These are phyloP conservation scores for Entoloma clypeatum DNA, from an alignment of 1,284 basidiomycete genomes.

Conservation along the genomic window DNA sequence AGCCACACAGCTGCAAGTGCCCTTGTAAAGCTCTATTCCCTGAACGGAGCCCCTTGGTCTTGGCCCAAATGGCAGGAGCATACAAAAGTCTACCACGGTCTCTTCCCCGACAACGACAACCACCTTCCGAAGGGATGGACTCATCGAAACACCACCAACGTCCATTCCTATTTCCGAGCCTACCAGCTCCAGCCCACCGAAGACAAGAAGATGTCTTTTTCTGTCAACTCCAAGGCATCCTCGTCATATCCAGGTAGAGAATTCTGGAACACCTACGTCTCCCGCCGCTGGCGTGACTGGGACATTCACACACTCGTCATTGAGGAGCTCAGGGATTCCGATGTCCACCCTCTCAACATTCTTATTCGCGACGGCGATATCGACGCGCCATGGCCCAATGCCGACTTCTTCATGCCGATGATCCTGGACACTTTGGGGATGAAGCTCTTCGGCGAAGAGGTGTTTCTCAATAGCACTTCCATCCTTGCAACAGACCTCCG, in stretches of 20 bases:
- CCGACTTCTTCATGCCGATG: slow-evolving; percentile 14
- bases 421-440: slow-evolving; percentile 1
- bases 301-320: slow-evolving; percentile 21
- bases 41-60: slow-evolving; percentile 20
- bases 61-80: slow-evolving; percentile 20
- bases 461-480: neutral
- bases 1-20: slow-evolving; percentile 16
- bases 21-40: slow-evolving; percentile 15
- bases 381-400: slow-evolving; percentile 15
- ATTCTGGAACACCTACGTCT: slow-evolving; percentile 18
- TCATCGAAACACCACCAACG: slow-evolving; percentile 6
- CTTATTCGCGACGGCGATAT: slow-evolving; percentile 2
- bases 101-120: slow-evolving; percentile 20
- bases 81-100: slow-evolving; percentile 19
- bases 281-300: slow-evolving; percentile 16
- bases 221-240: slow-evolving; percentile 5
- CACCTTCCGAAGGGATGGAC: slow-evolving; percentile 19
- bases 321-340: slow-evolving; percentile 10
- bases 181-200: slow-evolving; percentile 9
- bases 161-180: slow-evolving; percentile 17
- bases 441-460: slow-evolving; percentile 11
- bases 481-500: neutral
- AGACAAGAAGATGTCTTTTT: slow-evolving; percentile 20
- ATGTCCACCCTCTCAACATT: slow-evolving; percentile 20
- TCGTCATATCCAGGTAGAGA: slow-evolving; percentile 19